These are phyloP conservation scores for carrot (Daucus carota) DNA, from an alignment of 129 eudicot genomes.

Conservation along the genomic window DNA sequence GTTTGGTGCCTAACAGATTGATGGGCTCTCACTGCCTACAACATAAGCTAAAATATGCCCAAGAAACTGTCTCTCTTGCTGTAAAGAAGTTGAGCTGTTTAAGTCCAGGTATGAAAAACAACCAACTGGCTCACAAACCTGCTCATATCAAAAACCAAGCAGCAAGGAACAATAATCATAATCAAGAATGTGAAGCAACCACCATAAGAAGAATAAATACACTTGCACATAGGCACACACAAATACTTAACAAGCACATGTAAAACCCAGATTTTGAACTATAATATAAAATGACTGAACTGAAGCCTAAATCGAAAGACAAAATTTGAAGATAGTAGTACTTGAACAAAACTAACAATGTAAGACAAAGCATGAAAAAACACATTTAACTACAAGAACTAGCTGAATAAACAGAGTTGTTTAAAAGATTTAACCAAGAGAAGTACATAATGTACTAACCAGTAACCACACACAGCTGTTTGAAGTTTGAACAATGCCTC, in stretches of 20 bases:
- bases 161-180: not conserved
- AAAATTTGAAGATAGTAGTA: not conserved
- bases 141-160: not conserved
- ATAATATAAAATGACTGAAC: not conserved
- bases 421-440: slow-evolving; percentile 23
- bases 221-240: not conserved
- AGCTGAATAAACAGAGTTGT: slow-evolving; percentile 6
- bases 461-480: slow-evolving; percentile 9
- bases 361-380: not conserved
- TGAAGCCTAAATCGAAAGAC: not conserved
- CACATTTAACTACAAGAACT: not conserved
- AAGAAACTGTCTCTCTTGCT: not conserved
- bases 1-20: not conserved
- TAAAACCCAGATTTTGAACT: not conserved
- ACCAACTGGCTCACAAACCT: not conserved
- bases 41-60: not conserved
- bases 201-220: not conserved
- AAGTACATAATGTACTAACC: slow-evolving; percentile 17
- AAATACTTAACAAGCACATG: not conserved
- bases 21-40: not conserved
- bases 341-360: not conserved
- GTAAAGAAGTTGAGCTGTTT: not conserved
- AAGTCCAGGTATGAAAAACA: not conserved
- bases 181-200: not conserved
- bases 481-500: slow-evolving; percentile 22